These are phyloP conservation scores for Rhodomyrtus psidioides DNA, from an alignment of 441 rosid genomes.

Conservation along the genomic window DNA sequence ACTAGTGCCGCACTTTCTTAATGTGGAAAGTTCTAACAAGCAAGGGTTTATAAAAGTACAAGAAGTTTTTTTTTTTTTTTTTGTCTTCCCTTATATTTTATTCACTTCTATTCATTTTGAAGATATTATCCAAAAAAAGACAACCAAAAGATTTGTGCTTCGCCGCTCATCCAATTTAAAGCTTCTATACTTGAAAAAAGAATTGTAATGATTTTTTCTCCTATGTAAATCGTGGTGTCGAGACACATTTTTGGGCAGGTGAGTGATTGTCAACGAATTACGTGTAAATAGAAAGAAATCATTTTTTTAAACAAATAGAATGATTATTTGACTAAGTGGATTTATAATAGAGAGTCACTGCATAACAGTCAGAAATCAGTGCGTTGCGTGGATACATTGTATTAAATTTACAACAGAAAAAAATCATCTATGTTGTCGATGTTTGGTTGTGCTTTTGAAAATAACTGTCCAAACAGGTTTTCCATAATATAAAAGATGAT, in stretches of 20 bases:
- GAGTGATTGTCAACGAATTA: not conserved
- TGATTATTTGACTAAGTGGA: not conserved
- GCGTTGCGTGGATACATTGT: rapidly evolving
- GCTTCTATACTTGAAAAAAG: not conserved
- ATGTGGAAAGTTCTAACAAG: not conserved
- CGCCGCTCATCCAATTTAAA: not conserved
- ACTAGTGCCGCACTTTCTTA: not conserved
- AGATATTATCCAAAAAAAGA: not conserved
- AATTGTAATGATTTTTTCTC: not conserved
- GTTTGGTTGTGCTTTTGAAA: not conserved
- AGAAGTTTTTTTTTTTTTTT: not conserved
- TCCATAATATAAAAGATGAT: not conserved
- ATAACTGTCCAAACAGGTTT: not conserved
- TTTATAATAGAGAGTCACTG: not conserved
- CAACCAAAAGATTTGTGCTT: not conserved
- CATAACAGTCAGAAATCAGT: rapidly evolving
- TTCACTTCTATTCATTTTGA: not conserved
- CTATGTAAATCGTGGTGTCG: not conserved
- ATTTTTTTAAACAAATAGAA: not conserved
- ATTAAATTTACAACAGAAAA: not conserved
- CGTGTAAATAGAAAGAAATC: not conserved
- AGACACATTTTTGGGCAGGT: not conserved
- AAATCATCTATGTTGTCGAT: not conserved
- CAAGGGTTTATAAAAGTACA: not conserved
- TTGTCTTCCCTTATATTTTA: not conserved